These are phyloP conservation scores for Lodderomyces theae DNA, from an alignment of 1,139 yeast species.

Conservation along the genomic window DNA sequence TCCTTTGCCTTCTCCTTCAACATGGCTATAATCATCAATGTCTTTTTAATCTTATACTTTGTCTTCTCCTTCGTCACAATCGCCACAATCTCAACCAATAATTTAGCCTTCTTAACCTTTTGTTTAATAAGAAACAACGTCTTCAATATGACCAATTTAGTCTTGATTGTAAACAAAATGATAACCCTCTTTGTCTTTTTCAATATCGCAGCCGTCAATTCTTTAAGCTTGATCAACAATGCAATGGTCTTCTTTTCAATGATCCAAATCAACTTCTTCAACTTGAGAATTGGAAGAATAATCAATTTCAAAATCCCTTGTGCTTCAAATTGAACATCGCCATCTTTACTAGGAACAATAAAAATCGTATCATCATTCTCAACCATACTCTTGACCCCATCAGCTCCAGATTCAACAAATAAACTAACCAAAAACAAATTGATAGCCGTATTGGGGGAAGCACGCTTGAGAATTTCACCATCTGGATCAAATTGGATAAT, in stretches of 20 bases:
- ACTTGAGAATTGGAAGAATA: not conserved
- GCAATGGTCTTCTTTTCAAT: not conserved
- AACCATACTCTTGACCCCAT: not conserved
- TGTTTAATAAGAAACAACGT: not conserved
- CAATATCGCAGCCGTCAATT: not conserved
- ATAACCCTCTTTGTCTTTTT: not conserved
- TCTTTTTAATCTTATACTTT: not conserved
- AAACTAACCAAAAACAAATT: slow-evolving; percentile 5
- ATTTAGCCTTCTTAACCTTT: slow-evolving; percentile 1
- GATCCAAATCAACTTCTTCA: slow-evolving; percentile 2
- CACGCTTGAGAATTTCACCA: not conserved
- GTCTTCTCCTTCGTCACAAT: slow-evolving; percentile 1
- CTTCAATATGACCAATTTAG: not conserved
- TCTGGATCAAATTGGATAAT: slow-evolving; percentile 2
- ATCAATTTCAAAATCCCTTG: slow-evolving; percentile 3
- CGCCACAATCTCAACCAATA: not conserved
- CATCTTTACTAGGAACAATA: slow-evolving; percentile 1
- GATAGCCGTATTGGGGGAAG: not conserved
- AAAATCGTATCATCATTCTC: not conserved
- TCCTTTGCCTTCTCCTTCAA: slow-evolving; percentile 1
- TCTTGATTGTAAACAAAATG: not conserved
- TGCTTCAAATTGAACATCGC: slow-evolving; percentile 2
- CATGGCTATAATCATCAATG: slow-evolving; percentile 1
- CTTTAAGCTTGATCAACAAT: not conserved
- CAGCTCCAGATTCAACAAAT: slow-evolving; percentile 2